Base-by-base conservation (phyloP, 2,329 filamentous ascomycete genomes). In the Capronia coronata region DNA sequence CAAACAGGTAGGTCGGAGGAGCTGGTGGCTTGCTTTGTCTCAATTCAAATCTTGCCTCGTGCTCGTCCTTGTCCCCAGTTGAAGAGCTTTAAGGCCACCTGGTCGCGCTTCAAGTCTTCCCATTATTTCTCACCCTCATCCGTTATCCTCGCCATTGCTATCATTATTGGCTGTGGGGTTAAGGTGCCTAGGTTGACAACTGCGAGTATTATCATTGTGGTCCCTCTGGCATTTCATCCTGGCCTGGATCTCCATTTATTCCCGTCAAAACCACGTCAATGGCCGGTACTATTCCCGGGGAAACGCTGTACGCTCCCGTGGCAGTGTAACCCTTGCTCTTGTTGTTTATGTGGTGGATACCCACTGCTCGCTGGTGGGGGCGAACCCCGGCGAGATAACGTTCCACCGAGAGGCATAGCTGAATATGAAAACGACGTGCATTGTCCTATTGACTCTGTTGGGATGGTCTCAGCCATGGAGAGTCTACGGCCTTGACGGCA, bases 1-100 rank as follows among this genome's bases (percentile, higher is more conserved):
- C 48, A 30, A 49, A 56, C 54, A 30, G 41, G 54, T 54, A 43
- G 40, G 38, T 44, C 42, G 21, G 37, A 44, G 50, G 51, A 46
- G 41, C 41, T 38, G 45, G 45, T 56, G 51, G 51, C 51, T 53
- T 51, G 54, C 35, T 46, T 37, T 40, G 35, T 49, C 48, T 54
- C 40, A n/a, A 37, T 13, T 13, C 43, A 37, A 47, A 55, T 51
- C 42, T 52, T 43, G 35, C 41, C 48, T 34, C 42, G 48, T 46
- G 45, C 42, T 46, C 9, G 43, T 14, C 25, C 21, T 19, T 16
- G 42, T 32, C 47, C 39, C 48, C 48, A 43, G 43, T 42, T n/a
- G n/a, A n/a, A n/a, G n/a, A n/a, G n/a, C n/a, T 49, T 45, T 47
- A 43, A 42, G 43, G 25, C 54, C 25, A 10, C 19, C 19, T 46